Evolutionary conservation across 2,329 filamentous ascomycete species (phyloP).

Genomic region (Diplodia intermedia): DNA sequence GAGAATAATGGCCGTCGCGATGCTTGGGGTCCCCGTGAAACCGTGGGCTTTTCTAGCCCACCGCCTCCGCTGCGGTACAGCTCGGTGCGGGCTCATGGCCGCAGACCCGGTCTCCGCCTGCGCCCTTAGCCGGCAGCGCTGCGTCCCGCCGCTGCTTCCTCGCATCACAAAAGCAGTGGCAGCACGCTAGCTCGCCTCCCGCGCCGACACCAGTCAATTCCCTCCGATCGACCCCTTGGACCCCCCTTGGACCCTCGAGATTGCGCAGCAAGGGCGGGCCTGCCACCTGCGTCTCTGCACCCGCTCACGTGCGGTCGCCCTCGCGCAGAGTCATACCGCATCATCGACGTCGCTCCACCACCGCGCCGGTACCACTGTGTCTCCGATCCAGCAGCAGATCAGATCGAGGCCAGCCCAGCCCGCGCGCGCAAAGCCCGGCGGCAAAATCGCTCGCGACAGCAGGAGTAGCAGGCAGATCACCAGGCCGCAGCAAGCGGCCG

Average conservation of each 20-base stretch:
- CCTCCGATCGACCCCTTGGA: no score
- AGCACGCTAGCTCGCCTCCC: no score
- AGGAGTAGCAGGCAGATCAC: background rate
- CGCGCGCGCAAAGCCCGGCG: background rate
- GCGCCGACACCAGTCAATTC: no score
- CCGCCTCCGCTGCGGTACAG: conserved; percentile 3
- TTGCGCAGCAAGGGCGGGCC: conserved; percentile 11
- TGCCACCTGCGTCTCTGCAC: background rate
- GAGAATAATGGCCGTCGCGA: no score
- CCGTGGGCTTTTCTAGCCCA: background rate
- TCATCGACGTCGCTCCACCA: conserved; percentile 22
- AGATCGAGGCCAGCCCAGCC: conserved; percentile 9
- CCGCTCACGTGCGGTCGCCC: background rate
- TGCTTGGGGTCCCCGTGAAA: background rate
- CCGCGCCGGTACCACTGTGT: conserved; percentile 24
- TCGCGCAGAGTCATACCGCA: conserved; percentile 18
- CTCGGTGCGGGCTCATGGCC: no score
- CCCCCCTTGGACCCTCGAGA: background rate
- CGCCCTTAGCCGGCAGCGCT: no score
- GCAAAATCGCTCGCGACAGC: conserved; percentile 10
- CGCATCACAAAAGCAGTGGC: background rate
- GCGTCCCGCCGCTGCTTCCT: background rate
- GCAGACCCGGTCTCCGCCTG: background rate
- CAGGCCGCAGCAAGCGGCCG: background rate
- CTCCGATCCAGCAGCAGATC: conserved; percentile 24